Conservation (phyloP, 768 basidiomycete species). For the Cyclocybe cylindracea region DNA sequence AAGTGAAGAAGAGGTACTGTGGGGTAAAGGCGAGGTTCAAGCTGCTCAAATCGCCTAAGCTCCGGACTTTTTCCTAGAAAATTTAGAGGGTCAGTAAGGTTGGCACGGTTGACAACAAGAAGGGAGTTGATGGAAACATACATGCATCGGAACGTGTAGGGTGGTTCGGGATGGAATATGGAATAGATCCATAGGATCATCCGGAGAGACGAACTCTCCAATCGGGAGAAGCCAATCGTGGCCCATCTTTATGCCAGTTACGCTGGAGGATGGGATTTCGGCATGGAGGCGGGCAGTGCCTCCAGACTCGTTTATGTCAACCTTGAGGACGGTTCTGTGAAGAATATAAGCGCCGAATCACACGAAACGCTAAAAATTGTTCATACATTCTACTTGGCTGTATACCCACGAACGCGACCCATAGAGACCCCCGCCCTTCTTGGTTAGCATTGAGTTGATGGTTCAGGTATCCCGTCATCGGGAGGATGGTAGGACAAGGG, state of each 20-base stretch:
- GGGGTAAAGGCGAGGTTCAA: conserved; percentile 22
- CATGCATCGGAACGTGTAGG: conserved; percentile 20
- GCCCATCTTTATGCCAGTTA: conserved; percentile 17
- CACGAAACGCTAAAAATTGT: background rate
- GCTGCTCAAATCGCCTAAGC: conserved; percentile 15
- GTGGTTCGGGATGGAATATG: conserved; percentile 22
- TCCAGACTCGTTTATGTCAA: conserved; percentile 8
- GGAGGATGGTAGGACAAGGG: conserved; percentile 14
- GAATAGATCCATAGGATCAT: conserved; percentile 21
- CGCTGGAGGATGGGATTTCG: conserved; percentile 12
- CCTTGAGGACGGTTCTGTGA: conserved; percentile 19
- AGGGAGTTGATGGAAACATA: conserved; percentile 8
- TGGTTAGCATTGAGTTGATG: conserved; percentile 21
- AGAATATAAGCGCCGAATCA: background rate
- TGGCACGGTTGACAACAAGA: background rate
- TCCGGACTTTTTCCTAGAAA: conserved; percentile 14
- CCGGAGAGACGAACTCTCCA: conserved; percentile 17
- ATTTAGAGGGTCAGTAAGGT: background rate
- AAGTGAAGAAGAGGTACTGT: conserved; percentile 14
- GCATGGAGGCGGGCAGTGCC: conserved; percentile 15
- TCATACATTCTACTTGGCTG: conserved; percentile 16
- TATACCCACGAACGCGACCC: conserved; percentile 22
- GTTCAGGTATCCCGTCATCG: conserved; percentile 17
- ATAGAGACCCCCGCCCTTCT: conserved; percentile 17
- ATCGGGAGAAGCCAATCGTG: conserved; percentile 23